Evolutionary conservation across 768 basidiomycete species (phyloP).

Genomic region (Agaricus sinodeliciosus): DNA sequence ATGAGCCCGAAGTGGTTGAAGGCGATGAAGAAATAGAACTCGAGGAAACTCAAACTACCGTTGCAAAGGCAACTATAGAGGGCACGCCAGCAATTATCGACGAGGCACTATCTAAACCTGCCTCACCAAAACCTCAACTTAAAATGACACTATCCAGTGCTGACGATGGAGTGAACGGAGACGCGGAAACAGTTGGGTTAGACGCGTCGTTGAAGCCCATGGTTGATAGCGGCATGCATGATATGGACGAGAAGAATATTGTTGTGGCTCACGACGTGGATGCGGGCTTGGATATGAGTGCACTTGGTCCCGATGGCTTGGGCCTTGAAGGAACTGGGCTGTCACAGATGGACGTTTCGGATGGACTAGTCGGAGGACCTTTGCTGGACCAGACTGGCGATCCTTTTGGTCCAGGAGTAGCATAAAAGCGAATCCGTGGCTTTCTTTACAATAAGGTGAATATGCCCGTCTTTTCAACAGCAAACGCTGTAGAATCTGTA

Average conservation of each 20-base stretch:
- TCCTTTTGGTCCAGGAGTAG: constrained; percentile 41
- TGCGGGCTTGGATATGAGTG: constrained; percentile 56
- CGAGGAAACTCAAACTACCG: constrained; percentile 44
- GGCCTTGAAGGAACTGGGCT: constrained; percentile 48
- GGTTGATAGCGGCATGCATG: constrained; percentile 35
- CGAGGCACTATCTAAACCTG: constrained; percentile 45
- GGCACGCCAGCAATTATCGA: constrained; percentile 23
- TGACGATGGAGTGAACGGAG: constrained; percentile 21
- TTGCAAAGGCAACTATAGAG: constrained; percentile 39
- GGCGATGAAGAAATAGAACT: constrained; percentile 71
- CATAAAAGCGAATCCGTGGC: neutral
- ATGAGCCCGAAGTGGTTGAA: constrained; percentile 71
- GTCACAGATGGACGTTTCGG: constrained; percentile 45
- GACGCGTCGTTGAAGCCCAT: constrained; percentile 53
- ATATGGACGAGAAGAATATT: constrained; percentile 29
- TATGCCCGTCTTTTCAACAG: neutral
- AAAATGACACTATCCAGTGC: constrained; percentile 40
- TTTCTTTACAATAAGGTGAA: too few species aligned
- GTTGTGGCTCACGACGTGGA: constrained; percentile 29
- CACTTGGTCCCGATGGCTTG: constrained; percentile 60
- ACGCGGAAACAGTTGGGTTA: constrained; percentile 32
- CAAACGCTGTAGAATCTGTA: neutral
- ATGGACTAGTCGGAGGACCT: constrained; percentile 51
- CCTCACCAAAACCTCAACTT: constrained; percentile 64
- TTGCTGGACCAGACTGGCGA: constrained; percentile 55